Conservation (phyloP, 2,329 filamentous ascomycete genomes). For the Cytospora chrysosperma region DNA sequence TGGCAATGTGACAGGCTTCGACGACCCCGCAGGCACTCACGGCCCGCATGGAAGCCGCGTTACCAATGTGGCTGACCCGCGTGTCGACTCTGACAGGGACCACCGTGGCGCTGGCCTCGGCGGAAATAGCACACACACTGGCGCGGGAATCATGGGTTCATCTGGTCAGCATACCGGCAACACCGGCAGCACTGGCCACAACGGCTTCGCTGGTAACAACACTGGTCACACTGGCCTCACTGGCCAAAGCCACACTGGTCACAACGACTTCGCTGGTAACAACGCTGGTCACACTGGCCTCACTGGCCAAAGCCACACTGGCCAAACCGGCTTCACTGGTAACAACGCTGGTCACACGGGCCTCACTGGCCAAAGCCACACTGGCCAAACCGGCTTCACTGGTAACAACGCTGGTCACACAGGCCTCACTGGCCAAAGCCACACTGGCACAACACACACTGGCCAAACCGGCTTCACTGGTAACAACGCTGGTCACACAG, state of each 20-base stretch:
- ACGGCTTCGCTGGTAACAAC: conserved; percentile 33
- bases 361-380: too few relatives aligned
- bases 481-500: neutral
- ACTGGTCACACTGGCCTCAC: conserved; percentile 40
- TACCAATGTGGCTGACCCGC: conserved; percentile 50
- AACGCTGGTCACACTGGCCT: neutral
- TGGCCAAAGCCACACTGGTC: conserved; percentile 28
- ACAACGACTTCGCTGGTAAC: conserved; percentile 31
- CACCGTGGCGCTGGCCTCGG: conserved; percentile 29
- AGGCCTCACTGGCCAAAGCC: conserved; percentile 37
- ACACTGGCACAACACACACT: conserved; percentile 27
- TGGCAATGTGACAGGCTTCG: conserved; percentile 26
- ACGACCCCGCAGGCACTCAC: conserved; percentile 34
- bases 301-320: conserved; percentile 5
- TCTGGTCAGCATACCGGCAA: conserved; percentile 24
- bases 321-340: conserved; percentile 32
- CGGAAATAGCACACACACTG: too few relatives aligned
- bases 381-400: neutral
- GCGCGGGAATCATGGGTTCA: conserved; percentile 3
- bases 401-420: conserved; percentile 30
- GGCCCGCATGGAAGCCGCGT: conserved; percentile 46
- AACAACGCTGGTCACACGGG: too few relatives aligned
- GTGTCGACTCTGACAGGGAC: conserved; percentile 51
- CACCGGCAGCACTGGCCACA: conserved; percentile 30
- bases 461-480: conserved; percentile 32